These are phyloP conservation scores for Phytopythium vexans DNA, from an alignment of 352 stramenopile species.

Conservation along the genomic window DNA sequence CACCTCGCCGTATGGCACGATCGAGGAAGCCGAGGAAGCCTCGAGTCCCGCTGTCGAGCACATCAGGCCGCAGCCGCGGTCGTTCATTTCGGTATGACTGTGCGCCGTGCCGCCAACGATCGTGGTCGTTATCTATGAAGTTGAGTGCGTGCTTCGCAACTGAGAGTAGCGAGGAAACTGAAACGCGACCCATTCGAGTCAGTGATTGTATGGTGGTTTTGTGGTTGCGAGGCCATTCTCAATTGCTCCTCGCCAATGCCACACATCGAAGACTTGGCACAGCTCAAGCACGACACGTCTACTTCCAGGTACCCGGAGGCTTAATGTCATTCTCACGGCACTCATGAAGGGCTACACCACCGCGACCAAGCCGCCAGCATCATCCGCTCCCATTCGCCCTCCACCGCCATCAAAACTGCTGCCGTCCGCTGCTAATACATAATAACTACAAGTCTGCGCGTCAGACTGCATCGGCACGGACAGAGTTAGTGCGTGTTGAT, in stretches of 20 bases:
- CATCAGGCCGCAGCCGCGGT: background rate
- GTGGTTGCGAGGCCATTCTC: too few species aligned
- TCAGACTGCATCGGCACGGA: background rate
- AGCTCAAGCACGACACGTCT: too few species aligned
- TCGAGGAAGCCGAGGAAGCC: constrained; percentile 33
- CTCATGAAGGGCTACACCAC: background rate
- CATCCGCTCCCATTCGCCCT: constrained; percentile 12
- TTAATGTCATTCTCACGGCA: constrained; percentile 6
- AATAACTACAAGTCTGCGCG: too few species aligned
- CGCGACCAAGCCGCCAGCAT: background rate
- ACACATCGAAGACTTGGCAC: too few species aligned
- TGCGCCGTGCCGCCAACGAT: too few species aligned
- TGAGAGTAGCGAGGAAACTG: too few species aligned
- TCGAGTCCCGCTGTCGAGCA: constrained; percentile 22
- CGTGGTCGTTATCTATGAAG: constrained; percentile 2
- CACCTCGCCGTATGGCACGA: constrained; percentile 32
- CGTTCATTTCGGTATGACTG: constrained; percentile 5
- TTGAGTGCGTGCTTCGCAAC: too few species aligned
- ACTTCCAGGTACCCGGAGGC: too few species aligned
- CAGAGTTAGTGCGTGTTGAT: constrained; percentile 20
- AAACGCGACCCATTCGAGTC: too few species aligned
- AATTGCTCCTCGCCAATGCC: too few species aligned
- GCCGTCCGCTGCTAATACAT: background rate
- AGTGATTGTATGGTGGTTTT: too few species aligned
- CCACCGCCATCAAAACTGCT: constrained; percentile 9